A percentile compares a stretch with the other conserved stretches of the same genome.
These are phyloP conservation scores for Termitomyces sp. DNA, from an alignment of 768 basidiomycete species.

Conservation along the genomic window DNA sequence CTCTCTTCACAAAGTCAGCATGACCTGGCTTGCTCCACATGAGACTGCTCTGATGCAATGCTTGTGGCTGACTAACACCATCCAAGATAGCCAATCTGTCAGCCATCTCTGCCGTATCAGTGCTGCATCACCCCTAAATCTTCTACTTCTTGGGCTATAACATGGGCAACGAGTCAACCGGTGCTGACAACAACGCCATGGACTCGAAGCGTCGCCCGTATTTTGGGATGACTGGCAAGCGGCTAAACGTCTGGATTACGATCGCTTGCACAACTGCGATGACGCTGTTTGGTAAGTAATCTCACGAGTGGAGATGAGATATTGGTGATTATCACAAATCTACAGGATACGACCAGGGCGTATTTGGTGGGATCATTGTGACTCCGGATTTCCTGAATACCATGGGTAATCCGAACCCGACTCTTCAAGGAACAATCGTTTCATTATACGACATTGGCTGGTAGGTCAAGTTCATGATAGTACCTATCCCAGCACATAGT, in stretches of 20 bases:
- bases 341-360: constrained; percentile 47
- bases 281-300: constrained; percentile 40
- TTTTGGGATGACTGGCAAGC: constrained; percentile 38
- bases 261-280: constrained; percentile 49
- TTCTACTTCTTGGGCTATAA: background rate
- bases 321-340: background rate
- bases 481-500: background rate
- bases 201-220: constrained; percentile 24
- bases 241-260: constrained; percentile 41
- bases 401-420: constrained; percentile 42
- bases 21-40: background rate
- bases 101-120: background rate
- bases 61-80: background rate
- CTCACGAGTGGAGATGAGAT: background rate
- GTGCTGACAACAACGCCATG: background rate
- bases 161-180: constrained; percentile 10
- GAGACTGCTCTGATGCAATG: background rate
- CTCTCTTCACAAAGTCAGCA: background rate
- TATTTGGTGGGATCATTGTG: constrained; percentile 48
- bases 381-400: constrained; percentile 39
- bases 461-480: constrained; percentile 18
- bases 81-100: background rate
- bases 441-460: constrained; percentile 49
- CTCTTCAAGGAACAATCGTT: constrained; percentile 44
- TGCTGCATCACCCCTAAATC: background rate